Evolutionary conservation across 2,329 filamentous ascomycete genomes (phyloP).

Genomic region (Aureobasidium pullulans): DNA sequence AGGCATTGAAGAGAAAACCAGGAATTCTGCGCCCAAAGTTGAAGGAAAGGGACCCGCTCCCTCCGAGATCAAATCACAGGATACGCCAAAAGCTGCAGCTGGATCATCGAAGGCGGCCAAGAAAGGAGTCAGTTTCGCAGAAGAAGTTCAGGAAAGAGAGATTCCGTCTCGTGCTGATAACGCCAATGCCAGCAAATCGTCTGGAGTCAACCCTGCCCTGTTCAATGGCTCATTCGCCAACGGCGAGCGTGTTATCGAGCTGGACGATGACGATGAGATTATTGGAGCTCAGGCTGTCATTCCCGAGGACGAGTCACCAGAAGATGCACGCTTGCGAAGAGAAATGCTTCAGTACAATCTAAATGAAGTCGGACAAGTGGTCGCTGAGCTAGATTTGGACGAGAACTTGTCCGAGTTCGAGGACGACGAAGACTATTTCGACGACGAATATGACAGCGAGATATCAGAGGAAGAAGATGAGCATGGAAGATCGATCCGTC

Average conservation of each 20-base stretch:
- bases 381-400: conserved; percentile 83
- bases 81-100: not conserved
- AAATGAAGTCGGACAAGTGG: conserved; percentile 81
- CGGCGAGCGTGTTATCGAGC: conserved; percentile 35
- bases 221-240: conserved; percentile 14
- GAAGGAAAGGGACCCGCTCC: not conserved
- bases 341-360: conserved; percentile 90
- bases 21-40: not conserved
- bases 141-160: not conserved
- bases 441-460: conserved; percentile 36
- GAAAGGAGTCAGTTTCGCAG: conserved; percentile 28
- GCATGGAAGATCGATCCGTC: conserved; percentile 63
- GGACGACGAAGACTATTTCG: conserved; percentile 46
- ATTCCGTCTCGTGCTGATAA: not conserved
- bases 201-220: not conserved
- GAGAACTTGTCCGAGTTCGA: conserved; percentile 47
- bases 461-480: conserved; percentile 63
- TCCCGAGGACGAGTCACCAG: conserved; percentile 66
- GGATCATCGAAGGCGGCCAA: conserved; percentile 9
- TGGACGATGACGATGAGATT: conserved; percentile 36
- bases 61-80: not conserved
- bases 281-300: conserved; percentile 46
- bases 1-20: not conserved
- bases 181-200: not conserved
- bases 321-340: conserved; percentile 71